Evolutionary conservation across 2,329 filamentous ascomycete genomes (phyloP), one percentile per base, ranked within the genome.

Genomic region (Fusarium domesticum): DNA sequence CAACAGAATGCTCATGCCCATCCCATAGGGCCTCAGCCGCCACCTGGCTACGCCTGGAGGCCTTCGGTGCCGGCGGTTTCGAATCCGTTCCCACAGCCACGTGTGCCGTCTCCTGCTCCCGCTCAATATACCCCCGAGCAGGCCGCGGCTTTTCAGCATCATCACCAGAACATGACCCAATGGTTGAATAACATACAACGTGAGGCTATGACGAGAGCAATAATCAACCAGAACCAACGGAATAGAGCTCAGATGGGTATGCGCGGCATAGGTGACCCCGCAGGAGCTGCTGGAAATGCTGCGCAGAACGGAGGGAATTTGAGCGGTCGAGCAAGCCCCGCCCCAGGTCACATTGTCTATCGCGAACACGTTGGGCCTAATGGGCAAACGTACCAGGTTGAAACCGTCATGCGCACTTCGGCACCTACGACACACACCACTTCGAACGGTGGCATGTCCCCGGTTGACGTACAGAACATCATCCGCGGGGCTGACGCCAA

Each of bases 151-250:
- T 64, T 64, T 37, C 64, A 66, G 37, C 64, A 65, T n/a, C 64
- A 72, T 25, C 70, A 72, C 30, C 69, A 73, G 42, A 63, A 67
- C 15, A 66, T 74, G 63, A 66, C 67, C 17, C 68, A 70, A 35
- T 73, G 75, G 62, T 57, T 77, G 48, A 69, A 63, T 17, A 72
- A 73, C 35, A 58, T 75, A n/a, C 74, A 75, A 47, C 65, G 70
- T 19, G 73, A 77, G 40, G 70, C 70, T 6, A 66, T 65, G 58
- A 65, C 65, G 31, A 70, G 64, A 39, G 72, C 64, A 42, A 64
- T 68, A 41, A 28, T 28, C 23, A 70, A 64, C 31, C 72, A 73
- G 50, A 71, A 71, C 35, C 74, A 74, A 49, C 63, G 68, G 37
- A 64, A 62, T 20, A 62, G 71, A 42, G 67, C 68, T 37, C 59